Evolutionary conservation across 306 rosid species (phyloP), one percentile per base, ranked within the genome.

Genomic region (Lotus japonicus): DNA sequence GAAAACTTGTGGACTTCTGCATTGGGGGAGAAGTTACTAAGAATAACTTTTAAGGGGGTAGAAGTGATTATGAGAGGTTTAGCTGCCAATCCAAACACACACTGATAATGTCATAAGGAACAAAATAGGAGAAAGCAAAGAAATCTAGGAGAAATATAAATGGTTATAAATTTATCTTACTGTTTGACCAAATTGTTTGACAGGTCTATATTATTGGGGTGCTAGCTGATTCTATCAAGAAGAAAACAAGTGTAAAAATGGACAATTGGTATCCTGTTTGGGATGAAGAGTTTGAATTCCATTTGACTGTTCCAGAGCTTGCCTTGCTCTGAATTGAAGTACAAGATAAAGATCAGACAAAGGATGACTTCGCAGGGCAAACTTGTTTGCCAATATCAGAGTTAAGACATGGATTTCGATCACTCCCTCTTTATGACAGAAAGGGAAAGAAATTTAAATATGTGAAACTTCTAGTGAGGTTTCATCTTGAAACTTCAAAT

Each of bases 301-400:
- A 80, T 12, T 58, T 92, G 42, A 87, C 89, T 4, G 81, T 89
- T 56, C 98, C 98, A 0, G 94, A 92, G 78, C 86, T 92, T 8
- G 98, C 88, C 8, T 64, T 92, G 83, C 87, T 92, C 2, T 68
- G 85, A 58, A 76, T 92, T 5, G 89, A 73, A 77, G 98, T 89
- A 5, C 78, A 74, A 18, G 98, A 92, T 67, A 80, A 79, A 61
- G 89, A 92, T 48, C 21, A 83, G 59, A 88, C 82, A 57, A 80
- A 79, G 50, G 91, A 92, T 61, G 95, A 89, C 60, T 92, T 86
- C 71, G 97, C 91, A 0, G 98, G 98, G 48, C 98, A 89, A 63
- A 84, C 86, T 26, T 92, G 95, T 79, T 52, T 92, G 76, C 97
- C 97, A 0, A 78, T 92, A 46, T 81, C 89, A 14, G 98, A 92